These are phyloP conservation scores for Dalbergia oliveri DNA, from an alignment of 306 rosid genomes.

Conservation along the genomic window DNA sequence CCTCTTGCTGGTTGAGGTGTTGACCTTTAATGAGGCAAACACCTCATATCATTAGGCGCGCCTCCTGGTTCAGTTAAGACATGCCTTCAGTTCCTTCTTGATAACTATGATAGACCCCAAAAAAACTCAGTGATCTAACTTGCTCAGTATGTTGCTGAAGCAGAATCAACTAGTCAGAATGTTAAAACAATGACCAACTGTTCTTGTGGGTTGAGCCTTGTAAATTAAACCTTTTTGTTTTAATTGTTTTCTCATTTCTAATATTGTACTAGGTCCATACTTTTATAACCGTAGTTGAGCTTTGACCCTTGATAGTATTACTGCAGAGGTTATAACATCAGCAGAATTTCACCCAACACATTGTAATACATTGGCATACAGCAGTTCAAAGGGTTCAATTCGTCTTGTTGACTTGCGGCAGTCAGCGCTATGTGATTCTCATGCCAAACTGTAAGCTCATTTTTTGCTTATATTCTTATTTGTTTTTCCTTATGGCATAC, in stretches of 20 bases:
- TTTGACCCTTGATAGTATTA: slow-evolving; percentile 40
- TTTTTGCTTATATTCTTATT: slow-evolving; percentile 7
- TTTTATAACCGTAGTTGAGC: slow-evolving; percentile 30
- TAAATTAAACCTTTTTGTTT: neutral
- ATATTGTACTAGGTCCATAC: neutral
- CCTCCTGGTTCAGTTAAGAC: slow-evolving; percentile 13
- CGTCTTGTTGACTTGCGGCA: slow-evolving; percentile 97
- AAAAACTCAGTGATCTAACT: neutral
- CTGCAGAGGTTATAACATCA: slow-evolving; percentile 98
- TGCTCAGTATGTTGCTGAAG: slow-evolving; percentile 21
- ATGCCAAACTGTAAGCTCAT: slow-evolving; percentile 82
- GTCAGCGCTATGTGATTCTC: slow-evolving; percentile 98
- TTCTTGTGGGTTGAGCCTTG: slow-evolving; percentile 11
- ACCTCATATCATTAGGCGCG: neutral
- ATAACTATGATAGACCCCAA: neutral
- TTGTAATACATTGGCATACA: slow-evolving; percentile 92
- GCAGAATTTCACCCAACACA: slow-evolving; percentile 99
- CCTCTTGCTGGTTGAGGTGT: slow-evolving; percentile 11
- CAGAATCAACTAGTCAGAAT: slow-evolving; percentile 6
- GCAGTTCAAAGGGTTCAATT: slow-evolving; percentile 98
- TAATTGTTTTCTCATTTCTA: neutral
- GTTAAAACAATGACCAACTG: neutral
- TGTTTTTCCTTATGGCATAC: slow-evolving; percentile 16
- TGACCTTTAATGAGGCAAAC: slow-evolving; percentile 7
- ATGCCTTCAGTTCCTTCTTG: neutral